A percentile compares a stretch with the other conserved stretches of the same genome.
phyloP scores from a whole-genome alignment of 148 eudicot genomes.

The Persicaria tinctoria region DNA sequence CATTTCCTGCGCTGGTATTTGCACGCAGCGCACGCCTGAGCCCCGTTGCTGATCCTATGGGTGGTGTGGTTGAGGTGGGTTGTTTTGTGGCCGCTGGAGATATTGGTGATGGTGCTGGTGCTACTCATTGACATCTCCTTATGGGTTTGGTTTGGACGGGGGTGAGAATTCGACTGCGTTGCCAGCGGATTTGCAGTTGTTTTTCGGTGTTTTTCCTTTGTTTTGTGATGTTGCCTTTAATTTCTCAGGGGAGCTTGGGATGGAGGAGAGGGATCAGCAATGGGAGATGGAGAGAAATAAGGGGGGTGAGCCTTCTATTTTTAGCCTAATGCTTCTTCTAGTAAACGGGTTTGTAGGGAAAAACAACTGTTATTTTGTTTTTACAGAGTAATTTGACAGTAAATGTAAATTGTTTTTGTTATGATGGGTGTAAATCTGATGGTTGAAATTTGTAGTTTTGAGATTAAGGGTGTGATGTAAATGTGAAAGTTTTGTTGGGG shows the following conservation, averaged over 20 bases:
- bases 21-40: conserved; percentile 86
- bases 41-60: conserved; percentile 25
- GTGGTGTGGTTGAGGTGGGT: conserved; percentile 14
- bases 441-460: background rate
- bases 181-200: conserved; percentile 43
- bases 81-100: conserved; percentile 7
- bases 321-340: conserved; percentile 5
- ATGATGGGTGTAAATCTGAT: background rate
- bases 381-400: background rate
- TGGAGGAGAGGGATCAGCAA: conserved; percentile 9
- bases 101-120: conserved; percentile 2
- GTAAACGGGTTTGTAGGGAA: conserved; percentile 4
- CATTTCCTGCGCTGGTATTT: conserved; percentile 80
- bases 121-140: conserved; percentile 8
- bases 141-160: conserved; percentile 21
- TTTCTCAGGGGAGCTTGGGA: conserved; percentile 5
- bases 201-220: conserved; percentile 18
- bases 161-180: conserved; percentile 54
- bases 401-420: background rate
- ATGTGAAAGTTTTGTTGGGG: background rate
- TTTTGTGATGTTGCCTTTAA: conserved; percentile 14
- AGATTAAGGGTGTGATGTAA: background rate
- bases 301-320: conserved; percentile 10
- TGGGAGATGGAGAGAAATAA: conserved; percentile 33
- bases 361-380: background rate